Base-by-base conservation (phyloP, 306 rosid species). In the Ceratonia siliqua region DNA sequence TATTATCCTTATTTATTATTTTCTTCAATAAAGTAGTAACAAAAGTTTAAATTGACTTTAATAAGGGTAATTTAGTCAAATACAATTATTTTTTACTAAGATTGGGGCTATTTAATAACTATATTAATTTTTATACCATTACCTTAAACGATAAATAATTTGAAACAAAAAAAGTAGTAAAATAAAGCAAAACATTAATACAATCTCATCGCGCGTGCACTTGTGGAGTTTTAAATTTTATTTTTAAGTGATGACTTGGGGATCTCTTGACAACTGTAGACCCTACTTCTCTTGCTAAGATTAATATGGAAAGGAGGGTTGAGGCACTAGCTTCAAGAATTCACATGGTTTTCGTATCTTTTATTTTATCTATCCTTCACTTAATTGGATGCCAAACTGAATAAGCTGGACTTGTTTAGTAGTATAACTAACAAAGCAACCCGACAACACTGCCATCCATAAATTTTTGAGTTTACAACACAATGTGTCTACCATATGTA, bases 231-330 rank as follows among this genome's bases (percentile, higher is more conserved):
- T 53, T 52, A 27, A 50, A 14, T 62, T 69, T 68, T 17, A 69
- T 70, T 81, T 53, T 41, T 56, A 39, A 62, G 6, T 41, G 27
- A 72, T 72, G 52, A 62, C 73, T 62, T 45, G 30, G 30, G 54
- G 64, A 70, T 68, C 62, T 48, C 75, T 79, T 59, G 81, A 83
- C 81, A 74, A 70, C 78, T 79, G 86, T 46, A 36, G 6, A 24
- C 75, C 3, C 48, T 25, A 36, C 32, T 70, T 13, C 5, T 38
- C 20, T 53, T 53, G 12, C 4, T 5, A 74, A 68, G 4, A 68
- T 70, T 69, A 45, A 27, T 39, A 68, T 55, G 72, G 54, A 65
- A 56, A 74, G 39, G 45, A 25, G 81, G 69, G 28, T 30, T 39
- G 17, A 75, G 50, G 62, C 79, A 57, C 73, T 21, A 42, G 6